Evolutionary conservation across 1,284 basidiomycete species (phyloP), one percentile per base, ranked within the genome.

Genomic region (Apiotrichum laibachii): DNA sequence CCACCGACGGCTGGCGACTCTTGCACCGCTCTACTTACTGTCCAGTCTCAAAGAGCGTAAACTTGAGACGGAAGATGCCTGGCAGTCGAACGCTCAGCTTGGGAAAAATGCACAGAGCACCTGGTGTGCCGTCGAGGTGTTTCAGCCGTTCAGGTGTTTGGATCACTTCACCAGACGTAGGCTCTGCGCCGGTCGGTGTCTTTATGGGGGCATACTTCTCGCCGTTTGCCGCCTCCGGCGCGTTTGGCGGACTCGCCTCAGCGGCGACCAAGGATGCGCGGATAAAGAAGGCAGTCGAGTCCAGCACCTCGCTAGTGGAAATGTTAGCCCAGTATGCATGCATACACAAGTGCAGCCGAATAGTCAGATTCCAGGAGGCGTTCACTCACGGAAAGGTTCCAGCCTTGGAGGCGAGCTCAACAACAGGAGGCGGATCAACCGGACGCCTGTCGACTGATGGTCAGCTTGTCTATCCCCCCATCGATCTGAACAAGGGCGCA

Each of bases 381-480:
- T 7, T 4, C 26, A 51, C 45, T 54, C 53, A 59, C 61, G 61
- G 57, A 34, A 62, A 54, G 12, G 67, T 56, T 26, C 63, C 53
- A 8, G 59, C 56, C 7, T 56, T 45, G n/a, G 62, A 59, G 11
- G 56, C 56, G 26, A 79, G 57, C 51, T 77, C 71, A 15, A 79
- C 68, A 18, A 80, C 73, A 2, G 77, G 76, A 5, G 79, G 79
- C 5, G 79, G 79, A 63, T 80, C 79, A 16, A 80, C 75, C 2
- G 78, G 78, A 37, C 78, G 59, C 18, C 77, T 64, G 55, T 77
- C 74, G 55, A 77, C 74, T 78, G 53, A 18, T 21, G 19, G 43
- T 57, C 22, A 39, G 50, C 21, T 33, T 26, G 44, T 37, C 43
- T 44, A n/a, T n/a, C n/a, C n/a, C n/a, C 39, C 13, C 35, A 37